Evolutionary conservation across 1,139 yeast species (phyloP).

Genomic region (Candida frijolesensis): DNA sequence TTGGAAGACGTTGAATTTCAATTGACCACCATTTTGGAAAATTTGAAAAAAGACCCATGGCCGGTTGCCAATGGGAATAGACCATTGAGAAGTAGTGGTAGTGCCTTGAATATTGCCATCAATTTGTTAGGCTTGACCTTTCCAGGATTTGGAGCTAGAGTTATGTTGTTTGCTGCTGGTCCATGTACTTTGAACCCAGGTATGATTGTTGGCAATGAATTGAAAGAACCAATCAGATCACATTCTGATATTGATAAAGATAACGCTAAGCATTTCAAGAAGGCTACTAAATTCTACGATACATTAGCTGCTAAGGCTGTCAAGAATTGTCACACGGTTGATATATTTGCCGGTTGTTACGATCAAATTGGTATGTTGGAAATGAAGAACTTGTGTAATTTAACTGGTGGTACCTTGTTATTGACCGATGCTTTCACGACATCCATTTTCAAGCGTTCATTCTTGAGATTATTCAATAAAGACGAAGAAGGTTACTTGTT

Average conservation of each 20-base stretch:
- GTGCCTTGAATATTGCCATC: constrained; percentile 86
- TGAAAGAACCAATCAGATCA: constrained; percentile 95
- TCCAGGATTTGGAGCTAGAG: constrained; percentile 87
- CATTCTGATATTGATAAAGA: constrained; percentile 88
- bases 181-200: constrained; percentile 97
- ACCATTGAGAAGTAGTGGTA: constrained; percentile 90
- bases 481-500: constrained; percentile 82
- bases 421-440: constrained; percentile 96
- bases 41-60: constrained; percentile 88
- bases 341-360: constrained; percentile 95
- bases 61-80: constrained; percentile 85
- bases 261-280: constrained; percentile 85
- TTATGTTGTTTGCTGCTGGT: constrained; percentile 91
- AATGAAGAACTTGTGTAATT: constrained; percentile 86
- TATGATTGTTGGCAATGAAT: constrained; percentile 84
- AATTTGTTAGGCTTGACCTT: constrained; percentile 82
- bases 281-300: constrained; percentile 86
- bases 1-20: constrained; percentile 86
- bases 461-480: constrained; percentile 73
- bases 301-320: constrained; percentile 67
- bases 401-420: constrained; percentile 91
- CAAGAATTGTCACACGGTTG: constrained; percentile 83
- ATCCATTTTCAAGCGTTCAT: constrained; percentile 92
- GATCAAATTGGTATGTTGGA: constrained; percentile 98
- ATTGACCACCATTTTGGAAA: constrained; percentile 78